Evolutionary conservation across 371 early-diverging fungal species (phyloP).

Genomic region (Gilbertella persicaria): DNA sequence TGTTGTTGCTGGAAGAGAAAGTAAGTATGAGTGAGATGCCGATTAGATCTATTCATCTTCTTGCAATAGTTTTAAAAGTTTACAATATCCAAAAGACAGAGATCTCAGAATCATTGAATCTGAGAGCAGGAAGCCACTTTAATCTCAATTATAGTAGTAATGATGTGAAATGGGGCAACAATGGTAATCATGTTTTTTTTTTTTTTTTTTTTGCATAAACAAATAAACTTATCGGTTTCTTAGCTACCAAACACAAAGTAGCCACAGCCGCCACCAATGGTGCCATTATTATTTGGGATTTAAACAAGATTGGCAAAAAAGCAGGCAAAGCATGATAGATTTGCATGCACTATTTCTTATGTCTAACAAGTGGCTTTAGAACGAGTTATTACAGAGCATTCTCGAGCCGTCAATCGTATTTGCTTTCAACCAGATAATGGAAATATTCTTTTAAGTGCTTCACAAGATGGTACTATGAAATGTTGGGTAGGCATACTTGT

Average conservation of each 20-base stretch:
- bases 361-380: no score
- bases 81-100: slow-evolving; percentile 56
- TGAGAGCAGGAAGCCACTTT: slow-evolving; percentile 68
- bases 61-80: slow-evolving; percentile 69
- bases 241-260: slow-evolving; percentile 58
- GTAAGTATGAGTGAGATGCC: slow-evolving; percentile 29
- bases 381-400: slow-evolving; percentile 75
- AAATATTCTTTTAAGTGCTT: slow-evolving; percentile 72
- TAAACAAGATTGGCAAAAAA: slow-evolving; percentile 52
- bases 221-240: neutral
- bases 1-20: slow-evolving; percentile 77
- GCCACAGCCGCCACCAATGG: slow-evolving; percentile 83
- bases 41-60: neutral
- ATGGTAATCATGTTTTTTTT: slow-evolving; percentile 35
- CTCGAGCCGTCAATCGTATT: slow-evolving; percentile 79
- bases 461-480: slow-evolving; percentile 80
- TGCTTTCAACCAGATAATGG: slow-evolving; percentile 76
- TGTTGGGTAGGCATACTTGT: slow-evolving; percentile 64
- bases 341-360: neutral
- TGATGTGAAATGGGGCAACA: slow-evolving; percentile 86
- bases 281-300: slow-evolving; percentile 75
- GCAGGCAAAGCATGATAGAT: slow-evolving; percentile 29
- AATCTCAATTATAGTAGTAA: slow-evolving; percentile 68
- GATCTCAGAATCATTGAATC: slow-evolving; percentile 65
- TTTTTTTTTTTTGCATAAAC: neutral